These are phyloP conservation scores for Colletotrichum spaethianum DNA, from an alignment of 2,329 filamentous ascomycete species.

Conservation along the genomic window DNA sequence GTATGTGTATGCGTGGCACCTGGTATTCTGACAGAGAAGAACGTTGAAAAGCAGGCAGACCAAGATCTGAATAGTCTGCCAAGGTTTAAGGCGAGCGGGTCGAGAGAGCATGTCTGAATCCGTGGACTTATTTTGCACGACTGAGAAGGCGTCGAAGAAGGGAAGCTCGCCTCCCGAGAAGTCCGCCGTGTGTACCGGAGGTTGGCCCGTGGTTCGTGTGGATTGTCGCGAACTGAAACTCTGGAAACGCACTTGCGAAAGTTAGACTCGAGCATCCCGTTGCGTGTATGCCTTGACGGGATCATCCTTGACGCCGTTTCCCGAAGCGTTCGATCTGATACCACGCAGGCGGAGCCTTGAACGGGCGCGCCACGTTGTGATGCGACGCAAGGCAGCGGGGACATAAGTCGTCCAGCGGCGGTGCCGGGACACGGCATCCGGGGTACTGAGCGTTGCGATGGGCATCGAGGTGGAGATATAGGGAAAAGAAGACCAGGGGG, in stretches of 20 bases:
- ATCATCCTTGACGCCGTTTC: background rate
- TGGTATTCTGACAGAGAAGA: background rate
- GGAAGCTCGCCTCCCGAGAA: background rate
- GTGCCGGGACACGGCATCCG: background rate
- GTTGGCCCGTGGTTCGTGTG: constrained; percentile 28
- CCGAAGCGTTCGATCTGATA: background rate
- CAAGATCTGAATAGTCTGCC: background rate
- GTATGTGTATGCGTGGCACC: background rate
- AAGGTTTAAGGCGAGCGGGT: background rate
- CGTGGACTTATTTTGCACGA: background rate
- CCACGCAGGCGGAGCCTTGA: background rate
- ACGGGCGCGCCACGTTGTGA: constrained; percentile 21
- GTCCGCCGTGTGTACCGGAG: background rate
- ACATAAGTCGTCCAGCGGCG: background rate
- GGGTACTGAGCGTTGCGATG: background rate
- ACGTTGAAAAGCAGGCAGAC: background rate
- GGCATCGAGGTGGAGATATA: constrained; percentile 10
- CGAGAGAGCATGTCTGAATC: background rate
- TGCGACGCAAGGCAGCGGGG: background rate
- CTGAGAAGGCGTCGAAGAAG: background rate
- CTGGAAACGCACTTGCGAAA: constrained; percentile 31
- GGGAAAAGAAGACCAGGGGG: constrained; percentile 1
- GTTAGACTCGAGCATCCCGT: constrained; percentile 1
- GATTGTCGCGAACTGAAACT: constrained; percentile 40
- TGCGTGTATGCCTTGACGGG: background rate